Conservation (phyloP, 768 basidiomycete genomes). For the Lentinula aciculospora region DNA sequence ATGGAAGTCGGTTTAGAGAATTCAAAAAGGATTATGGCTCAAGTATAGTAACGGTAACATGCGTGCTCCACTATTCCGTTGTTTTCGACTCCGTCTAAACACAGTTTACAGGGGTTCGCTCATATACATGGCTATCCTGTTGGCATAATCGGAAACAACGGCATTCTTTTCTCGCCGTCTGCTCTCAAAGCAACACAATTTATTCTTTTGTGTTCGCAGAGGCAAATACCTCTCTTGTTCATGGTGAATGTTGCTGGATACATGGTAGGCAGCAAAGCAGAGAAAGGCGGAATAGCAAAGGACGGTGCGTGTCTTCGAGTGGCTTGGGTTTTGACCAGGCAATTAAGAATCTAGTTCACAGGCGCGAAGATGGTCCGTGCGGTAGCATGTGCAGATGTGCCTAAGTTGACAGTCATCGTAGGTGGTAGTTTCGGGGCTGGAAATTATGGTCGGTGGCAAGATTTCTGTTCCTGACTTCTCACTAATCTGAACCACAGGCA, state of each 20-base stretch:
- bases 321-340: neutral
- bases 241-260: slow-evolving; percentile 96
- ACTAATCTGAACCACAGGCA: slow-evolving; percentile 46
- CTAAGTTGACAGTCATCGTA: slow-evolving; percentile 89
- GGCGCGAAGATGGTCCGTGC: slow-evolving; percentile 96
- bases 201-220: slow-evolving; percentile 89
- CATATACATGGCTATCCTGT: slow-evolving; percentile 86
- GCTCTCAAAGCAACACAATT: slow-evolving; percentile 95
- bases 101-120: slow-evolving; percentile 69
- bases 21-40: slow-evolving; percentile 95
- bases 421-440: slow-evolving; percentile 95
- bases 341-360: slow-evolving; percentile 12
- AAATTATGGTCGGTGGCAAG: slow-evolving; percentile 67
- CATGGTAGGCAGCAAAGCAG: slow-evolving; percentile 96
- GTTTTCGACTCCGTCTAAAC: neutral
- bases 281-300: slow-evolving; percentile 91
- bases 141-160: slow-evolving; percentile 92
- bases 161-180: slow-evolving; percentile 90
- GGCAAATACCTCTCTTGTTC: slow-evolving; percentile 85
- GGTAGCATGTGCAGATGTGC: slow-evolving; percentile 89
- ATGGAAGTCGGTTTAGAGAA: slow-evolving; percentile 88
- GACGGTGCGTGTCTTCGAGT: slow-evolving; percentile 45
- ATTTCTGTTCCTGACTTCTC: slow-evolving; percentile 3
- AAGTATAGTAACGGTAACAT: slow-evolving; percentile 78
- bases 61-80: neutral